A percentile compares a stretch with the other conserved stretches of the same genome.
Evolutionary conservation across 2,329 filamentous ascomycete genomes (phyloP).

Genomic region (Diaporthe aspalathi): DNA sequence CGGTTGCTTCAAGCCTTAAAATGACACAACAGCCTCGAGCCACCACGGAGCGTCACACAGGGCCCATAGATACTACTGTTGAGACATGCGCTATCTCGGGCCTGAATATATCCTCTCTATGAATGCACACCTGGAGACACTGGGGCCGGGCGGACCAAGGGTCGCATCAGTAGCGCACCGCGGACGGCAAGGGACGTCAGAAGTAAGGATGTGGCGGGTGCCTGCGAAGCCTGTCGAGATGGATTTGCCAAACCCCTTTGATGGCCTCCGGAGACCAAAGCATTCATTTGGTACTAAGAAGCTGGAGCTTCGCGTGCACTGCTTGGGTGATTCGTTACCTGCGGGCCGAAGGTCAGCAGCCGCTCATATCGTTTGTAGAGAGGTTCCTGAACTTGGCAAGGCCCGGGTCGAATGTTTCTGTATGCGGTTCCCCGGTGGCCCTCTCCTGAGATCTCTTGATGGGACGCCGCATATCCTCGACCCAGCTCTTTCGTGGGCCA

Average conservation of each 20-base stretch:
- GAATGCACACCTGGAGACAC: neutral
- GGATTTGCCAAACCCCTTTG: neutral
- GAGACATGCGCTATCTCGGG: neutral
- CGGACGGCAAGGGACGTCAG: constrained; percentile 20
- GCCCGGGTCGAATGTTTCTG: no score
- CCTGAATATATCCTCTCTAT: neutral
- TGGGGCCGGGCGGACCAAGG: neutral
- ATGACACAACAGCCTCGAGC: constrained; percentile 6
- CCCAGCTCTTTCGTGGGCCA: neutral
- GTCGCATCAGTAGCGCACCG: neutral
- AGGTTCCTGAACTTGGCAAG: neutral
- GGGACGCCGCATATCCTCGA: neutral
- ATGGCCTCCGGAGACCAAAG: neutral
- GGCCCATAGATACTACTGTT: neutral
- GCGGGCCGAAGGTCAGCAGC: neutral
- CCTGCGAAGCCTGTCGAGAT: constrained; percentile 1
- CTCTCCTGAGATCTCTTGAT: neutral
- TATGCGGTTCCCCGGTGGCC: neutral
- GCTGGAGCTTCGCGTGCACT: neutral
- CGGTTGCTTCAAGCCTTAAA: neutral
- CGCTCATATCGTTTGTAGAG: neutral
- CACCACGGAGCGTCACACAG: neutral
- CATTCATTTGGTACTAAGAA: no score
- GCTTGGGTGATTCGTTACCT: neutral
- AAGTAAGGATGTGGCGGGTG: neutral